These are phyloP conservation scores for Paxillus involutus DNA, from an alignment of 768 basidiomycete species.

Conservation along the genomic window DNA sequence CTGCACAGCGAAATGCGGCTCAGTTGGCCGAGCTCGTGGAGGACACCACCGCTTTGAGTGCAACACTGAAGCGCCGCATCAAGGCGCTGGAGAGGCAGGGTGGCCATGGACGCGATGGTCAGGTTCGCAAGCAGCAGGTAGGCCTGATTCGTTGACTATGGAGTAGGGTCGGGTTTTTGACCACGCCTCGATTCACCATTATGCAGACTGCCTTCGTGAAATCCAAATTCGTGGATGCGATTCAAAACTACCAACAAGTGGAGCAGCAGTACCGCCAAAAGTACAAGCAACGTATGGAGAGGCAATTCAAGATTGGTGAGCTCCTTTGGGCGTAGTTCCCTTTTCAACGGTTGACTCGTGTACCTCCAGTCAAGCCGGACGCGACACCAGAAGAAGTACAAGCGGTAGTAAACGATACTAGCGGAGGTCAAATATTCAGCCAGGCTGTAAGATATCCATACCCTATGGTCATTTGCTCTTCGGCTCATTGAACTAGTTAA, in stretches of 20 bases:
- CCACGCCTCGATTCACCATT: constrained; percentile 16
- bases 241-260: constrained; percentile 82
- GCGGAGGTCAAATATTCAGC: constrained; percentile 84
- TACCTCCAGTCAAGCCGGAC: constrained; percentile 77
- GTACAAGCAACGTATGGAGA: constrained; percentile 79
- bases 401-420: constrained; percentile 84
- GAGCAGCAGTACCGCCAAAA: constrained; percentile 77
- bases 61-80: constrained; percentile 68
- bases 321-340: not conserved
- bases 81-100: constrained; percentile 69
- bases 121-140: constrained; percentile 80
- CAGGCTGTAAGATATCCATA: constrained; percentile 59
- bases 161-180: constrained; percentile 1
- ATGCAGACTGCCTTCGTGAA: constrained; percentile 60
- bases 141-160: constrained; percentile 3
- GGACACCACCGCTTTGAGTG: constrained; percentile 71
- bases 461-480: not conserved
- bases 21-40: constrained; percentile 69
- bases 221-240: constrained; percentile 80
- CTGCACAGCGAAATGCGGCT: constrained; percentile 56
- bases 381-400: constrained; percentile 87
- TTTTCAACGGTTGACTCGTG: not conserved
- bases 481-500: constrained; percentile 49
- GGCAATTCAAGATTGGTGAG: constrained; percentile 85
- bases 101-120: constrained; percentile 61